Evolutionary conservation across 305 asterid species (phyloP).

Genomic region (Fraxinus xanthoxyloides): DNA sequence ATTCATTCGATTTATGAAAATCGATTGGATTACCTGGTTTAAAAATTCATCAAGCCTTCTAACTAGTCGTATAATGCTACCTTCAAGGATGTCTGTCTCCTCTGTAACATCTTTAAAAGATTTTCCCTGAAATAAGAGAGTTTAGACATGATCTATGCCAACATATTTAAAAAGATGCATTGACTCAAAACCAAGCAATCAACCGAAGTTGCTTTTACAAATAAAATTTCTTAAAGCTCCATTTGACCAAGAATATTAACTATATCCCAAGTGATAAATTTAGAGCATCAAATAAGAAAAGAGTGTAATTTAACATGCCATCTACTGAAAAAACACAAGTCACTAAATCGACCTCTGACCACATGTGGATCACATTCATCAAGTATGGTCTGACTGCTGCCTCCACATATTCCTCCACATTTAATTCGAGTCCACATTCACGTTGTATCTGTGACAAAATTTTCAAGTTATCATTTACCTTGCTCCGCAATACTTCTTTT

Average conservation of each 20-base stretch:
- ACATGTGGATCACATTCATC: conserved; percentile 96
- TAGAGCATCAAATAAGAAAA: not conserved
- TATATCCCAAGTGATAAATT: not conserved
- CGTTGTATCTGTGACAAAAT: conserved; percentile 68
- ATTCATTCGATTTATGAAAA: not conserved
- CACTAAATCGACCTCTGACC: conserved; percentile 79
- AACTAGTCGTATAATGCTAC: conserved; percentile 80
- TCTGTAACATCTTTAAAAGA: conserved; percentile 72
- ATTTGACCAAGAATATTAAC: not conserved
- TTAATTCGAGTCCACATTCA: conserved; percentile 88
- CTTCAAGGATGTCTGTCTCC: conserved; percentile 94
- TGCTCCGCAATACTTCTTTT: not conserved
- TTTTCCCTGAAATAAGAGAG: conserved; percentile 60
- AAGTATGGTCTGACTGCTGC: conserved; percentile 80
- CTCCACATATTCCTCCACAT: conserved; percentile 97
- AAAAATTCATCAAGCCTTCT: conserved; percentile 95
- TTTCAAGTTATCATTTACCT: conserved; percentile 14
- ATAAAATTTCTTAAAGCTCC: not conserved
- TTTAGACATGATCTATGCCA: conserved; percentile 11
- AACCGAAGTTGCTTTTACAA: not conserved
- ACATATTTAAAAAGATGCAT: not conserved
- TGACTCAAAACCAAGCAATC: not conserved
- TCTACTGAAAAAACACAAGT: not conserved
- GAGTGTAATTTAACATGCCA: conserved; percentile 10
- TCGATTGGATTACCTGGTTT: conserved; percentile 61